A percentile compares a stretch with the other conserved stretches of the same genome.
phyloP scores from a whole-genome alignment of 2,329 filamentous ascomycete species.

The Calonectria leucothoes region DNA sequence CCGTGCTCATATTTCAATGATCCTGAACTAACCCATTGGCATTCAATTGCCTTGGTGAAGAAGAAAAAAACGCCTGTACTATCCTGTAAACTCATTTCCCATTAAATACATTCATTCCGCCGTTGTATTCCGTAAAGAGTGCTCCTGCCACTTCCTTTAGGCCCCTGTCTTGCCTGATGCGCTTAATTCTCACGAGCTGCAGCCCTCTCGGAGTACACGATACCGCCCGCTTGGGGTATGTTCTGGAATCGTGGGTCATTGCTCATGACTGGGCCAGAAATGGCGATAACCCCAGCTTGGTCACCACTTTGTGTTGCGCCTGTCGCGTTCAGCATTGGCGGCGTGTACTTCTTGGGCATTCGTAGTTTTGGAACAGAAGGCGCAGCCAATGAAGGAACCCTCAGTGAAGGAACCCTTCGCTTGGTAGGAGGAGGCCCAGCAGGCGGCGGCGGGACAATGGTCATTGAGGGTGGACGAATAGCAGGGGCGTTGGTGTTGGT shows the following conservation, averaged over 20 bases:
- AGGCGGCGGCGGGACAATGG: conserved; percentile 41
- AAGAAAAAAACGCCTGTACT: background rate
- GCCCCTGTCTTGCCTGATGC: conserved; percentile 42
- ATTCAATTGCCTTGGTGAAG: background rate
- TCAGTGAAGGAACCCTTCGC: conserved; percentile 17
- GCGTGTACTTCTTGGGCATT: conserved; percentile 55
- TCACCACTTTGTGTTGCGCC: conserved; percentile 42
- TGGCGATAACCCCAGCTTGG: conserved; percentile 35
- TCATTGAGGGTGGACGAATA: background rate
- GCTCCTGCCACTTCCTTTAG: conserved; percentile 50
- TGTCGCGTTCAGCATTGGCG: conserved; percentile 49
- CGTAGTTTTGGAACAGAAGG: conserved; percentile 53
- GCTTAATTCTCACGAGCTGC: background rate
- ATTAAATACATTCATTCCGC: background rate
- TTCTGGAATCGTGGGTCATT: conserved; percentile 43
- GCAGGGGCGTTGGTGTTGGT: background rate
- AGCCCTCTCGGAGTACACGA: background rate
- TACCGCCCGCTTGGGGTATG: conserved; percentile 28
- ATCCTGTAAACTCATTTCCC: conserved; percentile 13
- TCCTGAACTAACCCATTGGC: background rate
- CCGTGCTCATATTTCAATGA: conserved; percentile 10
- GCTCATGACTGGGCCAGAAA: conserved; percentile 45
- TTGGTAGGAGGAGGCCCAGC: conserved; percentile 39
- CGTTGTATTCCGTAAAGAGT: conserved; percentile 46
- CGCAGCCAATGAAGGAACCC: conserved; percentile 49